These are phyloP conservation scores for Fonsecaea erecta DNA, from an alignment of 2,329 filamentous ascomycete genomes.

Conservation along the genomic window DNA sequence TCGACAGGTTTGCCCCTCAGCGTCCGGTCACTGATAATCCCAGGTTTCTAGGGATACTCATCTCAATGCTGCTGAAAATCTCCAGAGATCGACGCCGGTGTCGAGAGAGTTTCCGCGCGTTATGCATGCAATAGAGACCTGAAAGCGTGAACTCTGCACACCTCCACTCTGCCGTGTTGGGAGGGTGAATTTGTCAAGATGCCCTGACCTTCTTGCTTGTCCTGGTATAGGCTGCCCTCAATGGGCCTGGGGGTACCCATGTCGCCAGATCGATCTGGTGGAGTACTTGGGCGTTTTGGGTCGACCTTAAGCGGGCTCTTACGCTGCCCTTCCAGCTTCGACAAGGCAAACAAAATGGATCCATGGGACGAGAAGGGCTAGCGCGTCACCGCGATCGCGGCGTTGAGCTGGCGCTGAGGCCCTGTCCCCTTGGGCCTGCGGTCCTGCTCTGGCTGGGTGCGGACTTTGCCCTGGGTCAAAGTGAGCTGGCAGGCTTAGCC, in stretches of 20 bases:
- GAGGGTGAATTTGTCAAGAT: conserved; percentile 33
- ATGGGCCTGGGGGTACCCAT: conserved; percentile 21
- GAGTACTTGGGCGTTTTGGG: conserved; percentile 26
- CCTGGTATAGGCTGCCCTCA: conserved; percentile 17
- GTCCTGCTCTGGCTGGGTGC: conserved; percentile 14
- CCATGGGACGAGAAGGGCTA: conserved; percentile 14
- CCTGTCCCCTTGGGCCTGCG: conserved; percentile 5
- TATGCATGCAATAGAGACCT: neutral
- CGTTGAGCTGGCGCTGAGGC: conserved; percentile 4
- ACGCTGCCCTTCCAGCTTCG: conserved; percentile 18
- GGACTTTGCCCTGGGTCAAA: conserved; percentile 10
- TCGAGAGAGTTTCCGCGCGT: neutral
- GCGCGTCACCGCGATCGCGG: conserved; percentile 6
- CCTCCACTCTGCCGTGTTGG: conserved; percentile 12
- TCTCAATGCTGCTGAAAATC: neutral
- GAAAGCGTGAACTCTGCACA: conserved; percentile 17
- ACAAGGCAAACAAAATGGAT: conserved; percentile 18
- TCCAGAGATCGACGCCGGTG: neutral
- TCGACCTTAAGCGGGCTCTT: conserved; percentile 4
- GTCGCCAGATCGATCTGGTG: conserved; percentile 33
- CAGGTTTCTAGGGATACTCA: neutral
- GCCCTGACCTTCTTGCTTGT: conserved; percentile 18
- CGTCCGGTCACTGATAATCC: neutral
- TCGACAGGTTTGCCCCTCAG: neutral
- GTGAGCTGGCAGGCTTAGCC: conserved; percentile 17